Base-by-base conservation (phyloP, 2,329 filamentous ascomycete species). In the Dryadomyces sulphureus region DNA sequence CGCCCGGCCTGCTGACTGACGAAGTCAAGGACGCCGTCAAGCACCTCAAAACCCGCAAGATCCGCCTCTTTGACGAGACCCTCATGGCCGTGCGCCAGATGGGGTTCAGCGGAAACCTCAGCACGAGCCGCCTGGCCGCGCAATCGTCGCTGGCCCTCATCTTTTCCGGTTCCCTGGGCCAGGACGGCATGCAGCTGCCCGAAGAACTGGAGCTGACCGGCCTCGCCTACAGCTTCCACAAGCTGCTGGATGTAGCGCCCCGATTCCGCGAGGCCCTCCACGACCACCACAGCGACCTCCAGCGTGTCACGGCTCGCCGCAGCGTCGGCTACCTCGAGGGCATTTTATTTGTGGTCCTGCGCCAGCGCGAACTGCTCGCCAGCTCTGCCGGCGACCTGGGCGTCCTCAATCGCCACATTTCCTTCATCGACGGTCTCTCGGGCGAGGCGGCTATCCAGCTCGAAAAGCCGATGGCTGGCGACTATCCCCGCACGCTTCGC, bases 261-360 rank as follows among this genome's bases (percentile, higher is more conserved):
- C 72, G 73, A 53, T 75, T 83, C 43, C 76, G 90, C 55, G 68
- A 74, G 38, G 72, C 80, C 25, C 68, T 77, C 9, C 72, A 79
- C 52, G 80, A 86, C 43, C 87, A 94, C 61, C 87, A 84, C 0
- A 81, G 85, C 34, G 93, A 98, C 52, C 65, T 98, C 35, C 94
- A 83, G 39, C 73, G 79, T 38, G 81, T 85, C 8, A 87, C 95
- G 54, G 74, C 92, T 7, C 72, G 75, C 38, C 75, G 89, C 56
- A 89, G 87, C 58, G 73, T 84, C 42, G 87, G 87, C 0, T 85
- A 85, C 52, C 67, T 95, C n/a, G 92, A 98, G 59, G 87, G 89
- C 22, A 71, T 95, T 49, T 66, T 96, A 25, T 72, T 81, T 49
- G 64, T 78, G n/a, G 60, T 75, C 1, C 57, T 85, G 12, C 62